Base-by-base conservation (phyloP, 495 filamentous ascomycete genomes). In the Penicillium steckii region DNA sequence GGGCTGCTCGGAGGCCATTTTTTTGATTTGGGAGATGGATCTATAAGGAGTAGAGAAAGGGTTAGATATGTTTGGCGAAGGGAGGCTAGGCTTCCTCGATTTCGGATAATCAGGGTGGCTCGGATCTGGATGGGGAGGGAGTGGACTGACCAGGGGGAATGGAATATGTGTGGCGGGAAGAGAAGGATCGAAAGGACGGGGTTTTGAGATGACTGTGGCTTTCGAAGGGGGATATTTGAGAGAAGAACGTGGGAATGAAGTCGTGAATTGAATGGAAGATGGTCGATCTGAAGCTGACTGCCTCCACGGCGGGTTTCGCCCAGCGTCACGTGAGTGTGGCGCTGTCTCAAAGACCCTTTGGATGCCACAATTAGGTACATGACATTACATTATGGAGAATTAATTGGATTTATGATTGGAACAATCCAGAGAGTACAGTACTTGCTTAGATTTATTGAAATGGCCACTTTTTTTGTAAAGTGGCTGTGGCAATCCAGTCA, bases 1-100 rank as follows among this genome's bases (percentile, higher is more conserved):
- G 48, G 90, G 90, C 65, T 80, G 82, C 59, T 90, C 85, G 63
- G 81, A 80, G 65, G 60, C 44, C 71, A 90, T 89, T 55, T 60
- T 80, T 5, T 27, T 4, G 26, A 27, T 5, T 27, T 27, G 10
- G 26, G 26, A n/a, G 26, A 27, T 27, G 26, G 26, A 27, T 37
- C n/a, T 37, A 6, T 37, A 15, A 37, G 47, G 48, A 17, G 37
- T 54, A 18, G 17, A 44, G 33, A 29, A 8, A 49, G 41, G 50
- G 38, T 61, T 66, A 55, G 55, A 59, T 44, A 45, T 43, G 23
- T 33, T 37, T 6, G 32, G 27, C 50, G 35, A 38, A 30, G 30
- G 44, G 35, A 45, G 46, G 27, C 38, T n/a, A 38, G 52, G 46
- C 44, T 50, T 38, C 48, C 56, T 56, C 48, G 48, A 33, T 41